A percentile compares a stretch with the other conserved stretches of the same genome.
These are phyloP conservation scores for Oemleria cerasiformis DNA, from an alignment of 306 rosid species.

Conservation along the genomic window DNA sequence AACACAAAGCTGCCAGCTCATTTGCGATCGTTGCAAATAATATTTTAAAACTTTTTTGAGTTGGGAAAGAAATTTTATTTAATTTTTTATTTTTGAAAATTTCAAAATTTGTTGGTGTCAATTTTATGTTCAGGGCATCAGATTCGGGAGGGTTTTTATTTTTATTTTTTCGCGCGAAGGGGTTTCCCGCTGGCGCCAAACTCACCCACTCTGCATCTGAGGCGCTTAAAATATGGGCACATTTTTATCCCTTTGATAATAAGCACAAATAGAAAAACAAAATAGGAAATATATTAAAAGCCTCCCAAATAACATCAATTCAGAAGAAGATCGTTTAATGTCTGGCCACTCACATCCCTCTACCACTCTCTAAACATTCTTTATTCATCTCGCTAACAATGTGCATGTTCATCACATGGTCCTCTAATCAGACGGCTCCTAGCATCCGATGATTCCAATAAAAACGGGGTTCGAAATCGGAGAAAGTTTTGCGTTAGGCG, in stretches of 20 bases:
- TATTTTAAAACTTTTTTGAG: neutral
- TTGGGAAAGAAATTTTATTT: neutral
- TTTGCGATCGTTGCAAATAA: neutral
- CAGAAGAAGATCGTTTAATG: neutral
- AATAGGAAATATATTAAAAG: neutral
- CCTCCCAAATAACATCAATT: neutral
- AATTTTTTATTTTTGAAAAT: too few relatives aligned
- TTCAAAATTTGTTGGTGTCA: neutral
- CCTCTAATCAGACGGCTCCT: conserved; percentile 6
- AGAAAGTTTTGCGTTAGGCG: too few relatives aligned
- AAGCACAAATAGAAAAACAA: neutral
- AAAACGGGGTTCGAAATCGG: neutral
- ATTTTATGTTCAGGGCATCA: neutral
- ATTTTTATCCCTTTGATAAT: neutral
- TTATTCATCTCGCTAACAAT: neutral
- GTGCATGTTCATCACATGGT: neutral
- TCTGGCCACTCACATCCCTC: neutral
- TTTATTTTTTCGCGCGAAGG: neutral
- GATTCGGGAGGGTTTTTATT: neutral
- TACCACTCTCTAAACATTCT: neutral
- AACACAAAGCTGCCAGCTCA: neutral
- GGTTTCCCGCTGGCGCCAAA: neutral
- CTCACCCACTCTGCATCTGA: neutral
- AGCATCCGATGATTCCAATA: neutral
- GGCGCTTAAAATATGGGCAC: neutral